Evolutionary conservation across 2,329 filamentous ascomycete species (phyloP), one percentile per base, ranked within the genome.

Genomic region (Nemania sp.): DNA sequence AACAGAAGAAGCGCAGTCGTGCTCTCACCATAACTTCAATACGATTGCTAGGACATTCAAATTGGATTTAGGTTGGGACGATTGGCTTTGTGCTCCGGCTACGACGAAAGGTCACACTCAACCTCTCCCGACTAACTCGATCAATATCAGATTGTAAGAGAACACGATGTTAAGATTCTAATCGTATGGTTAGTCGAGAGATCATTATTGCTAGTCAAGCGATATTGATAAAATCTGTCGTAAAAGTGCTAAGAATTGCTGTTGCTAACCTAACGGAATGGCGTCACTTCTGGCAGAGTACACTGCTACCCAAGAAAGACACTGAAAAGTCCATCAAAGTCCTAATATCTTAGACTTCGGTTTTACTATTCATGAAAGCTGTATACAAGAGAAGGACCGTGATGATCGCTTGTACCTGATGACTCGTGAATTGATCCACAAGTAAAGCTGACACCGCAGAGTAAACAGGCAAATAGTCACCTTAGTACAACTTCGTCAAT

Each of bases 71-170:
- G 8, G 17, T 9, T 34, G 14, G 19, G 15, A 9, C 8, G 24
- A 15, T 34, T 8, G 15, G 24, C 31, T 30, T 9, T 14, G 28
- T 12, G 3, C 7, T 19, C 7, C 34, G 11, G 7, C n/a, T 33
- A 33, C 15, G n/a, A n/a, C 22, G 49, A 37, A 45, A 52, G 40
- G 24, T 49, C 41, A 17, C 49, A 49, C 44, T 3, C 37, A 41
- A 46, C 49, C 31, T 49, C 44, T 24, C 5, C 15, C 3, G 2
- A 6, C 6, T 22, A 11, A 17, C 14, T 26, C 8, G 37, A 11
- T 28, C 3, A 23, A 49, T n/a, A n/a, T n/a, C n/a, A n/a, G n/a
- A n/a, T n/a, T n/a, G n/a, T n/a, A n/a, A n/a, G n/a, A n/a, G n/a
- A n/a, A n/a, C n/a, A n/a, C n/a, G n/a, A n/a, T n/a, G n/a, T n/a